phyloP scores from a whole-genome alignment of 1,139 yeast genomes.

The Blastobotrys malaysiensis region DNA sequence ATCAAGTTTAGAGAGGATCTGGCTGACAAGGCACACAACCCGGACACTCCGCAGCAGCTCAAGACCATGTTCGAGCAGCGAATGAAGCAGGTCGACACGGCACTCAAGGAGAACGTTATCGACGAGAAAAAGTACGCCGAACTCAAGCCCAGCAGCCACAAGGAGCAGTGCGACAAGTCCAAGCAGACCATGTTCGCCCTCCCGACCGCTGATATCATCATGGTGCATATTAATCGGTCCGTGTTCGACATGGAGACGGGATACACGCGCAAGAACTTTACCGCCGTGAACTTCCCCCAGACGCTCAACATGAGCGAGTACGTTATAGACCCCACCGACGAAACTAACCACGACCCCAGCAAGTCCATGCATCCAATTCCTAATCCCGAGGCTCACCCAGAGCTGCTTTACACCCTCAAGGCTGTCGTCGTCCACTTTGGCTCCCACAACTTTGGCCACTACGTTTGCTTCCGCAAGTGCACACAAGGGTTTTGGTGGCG shows the following conservation, averaged over 20 bases:
- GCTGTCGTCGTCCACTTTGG: constrained; percentile 91
- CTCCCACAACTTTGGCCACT: constrained; percentile 92
- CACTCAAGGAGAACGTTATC: constrained; percentile 59
- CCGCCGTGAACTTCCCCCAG: constrained; percentile 72
- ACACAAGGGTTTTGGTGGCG: constrained; percentile 90
- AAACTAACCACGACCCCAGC: constrained; percentile 73
- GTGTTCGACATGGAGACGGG: constrained; percentile 87
- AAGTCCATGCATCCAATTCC: constrained; percentile 45
- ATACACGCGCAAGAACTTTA: constrained; percentile 74
- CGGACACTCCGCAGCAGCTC: constrained; percentile 14
- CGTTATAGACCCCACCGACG: constrained; percentile 58
- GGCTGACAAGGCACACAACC: constrained; percentile 24
- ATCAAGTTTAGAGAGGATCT: constrained; percentile 43
- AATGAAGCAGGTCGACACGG: constrained; percentile 50
- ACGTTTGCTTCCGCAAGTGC: constrained; percentile 71
- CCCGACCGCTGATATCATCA: constrained; percentile 71
- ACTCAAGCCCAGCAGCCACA: constrained; percentile 69
- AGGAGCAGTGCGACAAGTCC: constrained; percentile 70
- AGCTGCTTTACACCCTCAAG: constrained; percentile 54
- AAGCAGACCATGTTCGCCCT: constrained; percentile 74
- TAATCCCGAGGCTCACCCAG: constrained; percentile 8
- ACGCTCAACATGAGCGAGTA: constrained; percentile 59
- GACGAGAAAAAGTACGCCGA: constrained; percentile 73
- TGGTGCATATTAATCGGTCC: constrained; percentile 84
- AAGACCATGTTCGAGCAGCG: constrained; percentile 44